Evolutionary conservation across 2,329 filamentous ascomycete genomes (phyloP), one percentile per base, ranked within the genome.

Genomic region (Nemania sp.): DNA sequence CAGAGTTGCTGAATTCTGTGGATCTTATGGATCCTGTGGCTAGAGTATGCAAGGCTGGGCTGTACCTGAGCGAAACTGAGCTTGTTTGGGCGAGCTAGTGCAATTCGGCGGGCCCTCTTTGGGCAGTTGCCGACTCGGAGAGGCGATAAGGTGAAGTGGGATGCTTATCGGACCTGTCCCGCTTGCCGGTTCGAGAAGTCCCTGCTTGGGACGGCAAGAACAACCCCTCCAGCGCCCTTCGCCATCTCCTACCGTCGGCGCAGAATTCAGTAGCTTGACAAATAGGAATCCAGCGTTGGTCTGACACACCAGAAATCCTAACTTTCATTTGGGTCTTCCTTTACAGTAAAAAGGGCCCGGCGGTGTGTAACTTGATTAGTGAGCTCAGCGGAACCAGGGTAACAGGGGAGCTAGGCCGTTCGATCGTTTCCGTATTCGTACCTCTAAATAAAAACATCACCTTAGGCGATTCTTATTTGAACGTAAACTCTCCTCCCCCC

Each of bases 121-220:
- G 22, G 53, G 56, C 36, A 59, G 46, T 56, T 46, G 46, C 56
- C 56, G 56, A 59, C 33, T 56, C 53, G 56, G 53, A 53, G 56
- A 28, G 31, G 26, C 20, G 52, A 52, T 52, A 52, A 52, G 51
- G 45, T 28, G 37, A n/a, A 14, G 39, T 42, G 45, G 22, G 55
- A 37, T 39, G 22, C 24, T 49, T 44, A 55, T 50, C 56, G 24
- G 41, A 9, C 4, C 22, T 41, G 37, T 19, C 52, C 48, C 44
- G 43, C 48, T 40, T 56, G 33, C 52, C 52, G 22, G 34, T 40
- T 47, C 24, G n/a, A 50, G 54, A 15, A 46, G 30, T 20, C 19
- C 54, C 54, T 50, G 49, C 40, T 50, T 36, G 54, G 36, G 37
- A 12, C 11, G 28, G 4, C 28, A 31, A 9, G 9, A 12, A 31